phyloP scores from a whole-genome alignment of 768 basidiomycete species.

The Arthromyces matolae region DNA sequence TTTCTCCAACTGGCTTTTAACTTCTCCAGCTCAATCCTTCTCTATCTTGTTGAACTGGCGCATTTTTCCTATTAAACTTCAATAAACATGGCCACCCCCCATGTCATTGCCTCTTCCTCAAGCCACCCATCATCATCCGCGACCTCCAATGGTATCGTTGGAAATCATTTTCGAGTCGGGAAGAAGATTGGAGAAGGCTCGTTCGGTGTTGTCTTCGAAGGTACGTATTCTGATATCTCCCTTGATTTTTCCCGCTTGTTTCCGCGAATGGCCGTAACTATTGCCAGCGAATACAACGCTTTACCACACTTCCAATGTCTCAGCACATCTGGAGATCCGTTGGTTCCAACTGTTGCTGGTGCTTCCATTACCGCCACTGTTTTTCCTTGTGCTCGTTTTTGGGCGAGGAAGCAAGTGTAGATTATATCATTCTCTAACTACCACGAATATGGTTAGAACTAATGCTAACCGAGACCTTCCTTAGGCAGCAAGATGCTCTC shows the following conservation, averaged over 20 bases:
- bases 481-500: constrained; percentile 83
- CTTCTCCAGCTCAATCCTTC: constrained; percentile 17
- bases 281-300: constrained; percentile 8
- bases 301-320: background rate
- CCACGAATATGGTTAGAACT: no score
- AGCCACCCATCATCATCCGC: constrained; percentile 62
- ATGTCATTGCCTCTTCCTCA: constrained; percentile 79
- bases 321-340: background rate
- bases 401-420: background rate
- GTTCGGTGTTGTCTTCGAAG: constrained; percentile 98
- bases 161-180: constrained; percentile 82
- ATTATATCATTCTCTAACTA: no score
- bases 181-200: constrained; percentile 99
- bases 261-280: background rate
- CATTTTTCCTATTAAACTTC: constrained; percentile 8
- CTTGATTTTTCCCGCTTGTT: background rate
- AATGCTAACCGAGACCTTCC: constrained; percentile 6
- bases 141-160: constrained; percentile 70
- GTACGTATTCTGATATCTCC: constrained; percentile 37
- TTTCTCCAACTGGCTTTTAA: constrained; percentile 17
- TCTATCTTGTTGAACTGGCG: constrained; percentile 23
- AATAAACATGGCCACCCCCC: constrained; percentile 68
- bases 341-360: background rate
- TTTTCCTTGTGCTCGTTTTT: background rate
- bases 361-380: background rate